Evolutionary conservation across 2,329 filamentous ascomycete species (phyloP).

Genomic region (Epichloe hybrida): DNA sequence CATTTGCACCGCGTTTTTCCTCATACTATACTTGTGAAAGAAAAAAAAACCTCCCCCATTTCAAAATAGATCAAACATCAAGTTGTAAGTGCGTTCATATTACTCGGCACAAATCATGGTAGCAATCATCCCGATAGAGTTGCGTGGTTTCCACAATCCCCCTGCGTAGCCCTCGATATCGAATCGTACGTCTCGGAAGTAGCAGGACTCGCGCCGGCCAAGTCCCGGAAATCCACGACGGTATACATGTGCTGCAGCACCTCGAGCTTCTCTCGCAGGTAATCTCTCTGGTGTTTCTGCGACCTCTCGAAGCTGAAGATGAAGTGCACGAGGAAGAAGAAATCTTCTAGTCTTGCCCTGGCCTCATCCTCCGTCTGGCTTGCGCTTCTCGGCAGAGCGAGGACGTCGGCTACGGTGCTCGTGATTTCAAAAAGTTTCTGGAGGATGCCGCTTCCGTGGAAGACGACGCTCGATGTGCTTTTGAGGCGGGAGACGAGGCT

Average conservation of each 20-base stretch:
- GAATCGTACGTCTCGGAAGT: slow-evolving; percentile 3
- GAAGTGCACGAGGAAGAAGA: slow-evolving; percentile 37
- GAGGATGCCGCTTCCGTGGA: slow-evolving; percentile 42
- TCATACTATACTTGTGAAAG: too few relatives aligned
- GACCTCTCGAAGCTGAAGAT: slow-evolving; percentile 35
- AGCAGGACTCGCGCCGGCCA: slow-evolving; percentile 13
- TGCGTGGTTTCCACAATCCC: neutral
- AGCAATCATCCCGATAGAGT: neutral
- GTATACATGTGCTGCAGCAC: slow-evolving; percentile 19
- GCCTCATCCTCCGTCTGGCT: slow-evolving; percentile 27
- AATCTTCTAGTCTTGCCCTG: slow-evolving; percentile 37
- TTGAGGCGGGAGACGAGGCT: slow-evolving; percentile 21
- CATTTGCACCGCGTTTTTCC: too few relatives aligned
- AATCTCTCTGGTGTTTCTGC: slow-evolving; percentile 29
- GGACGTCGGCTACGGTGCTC: slow-evolving; percentile 44
- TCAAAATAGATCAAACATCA: too few relatives aligned
- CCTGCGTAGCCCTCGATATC: neutral
- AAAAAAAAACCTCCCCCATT: too few relatives aligned
- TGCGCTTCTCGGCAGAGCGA: slow-evolving; percentile 34
- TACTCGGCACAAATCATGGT: too few relatives aligned
- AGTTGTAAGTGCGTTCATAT: too few relatives aligned
- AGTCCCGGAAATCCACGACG: slow-evolving; percentile 14
- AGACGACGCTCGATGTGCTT: slow-evolving; percentile 31
- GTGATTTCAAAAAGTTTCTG: slow-evolving; percentile 48
- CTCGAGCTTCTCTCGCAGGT: slow-evolving; percentile 25